A percentile compares a stretch with the other conserved stretches of the same genome.
Conservation (phyloP, 2,329 filamentous ascomycete species). For the Fusarium agapanthi region DNA sequence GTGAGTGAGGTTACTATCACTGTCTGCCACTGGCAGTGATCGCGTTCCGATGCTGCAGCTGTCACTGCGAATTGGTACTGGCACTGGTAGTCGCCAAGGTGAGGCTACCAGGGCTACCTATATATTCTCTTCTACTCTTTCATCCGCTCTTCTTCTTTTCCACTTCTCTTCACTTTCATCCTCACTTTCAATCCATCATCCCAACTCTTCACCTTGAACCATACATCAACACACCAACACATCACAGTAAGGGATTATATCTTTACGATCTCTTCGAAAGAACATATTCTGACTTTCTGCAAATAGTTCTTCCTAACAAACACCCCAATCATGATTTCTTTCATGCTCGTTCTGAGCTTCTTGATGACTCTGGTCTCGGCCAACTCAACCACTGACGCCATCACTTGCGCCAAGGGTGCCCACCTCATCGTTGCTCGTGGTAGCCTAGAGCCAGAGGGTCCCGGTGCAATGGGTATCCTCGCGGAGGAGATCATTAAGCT, state of each 20-base stretch:
- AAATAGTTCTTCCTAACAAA: neutral
- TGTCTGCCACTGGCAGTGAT: neutral
- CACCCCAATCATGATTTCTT: conserved; percentile 5
- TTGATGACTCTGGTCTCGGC: conserved; percentile 4
- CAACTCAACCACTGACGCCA: neutral
- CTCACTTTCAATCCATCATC: neutral
- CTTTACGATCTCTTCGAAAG: neutral
- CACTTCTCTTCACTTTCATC: neutral
- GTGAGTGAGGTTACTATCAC: neutral
- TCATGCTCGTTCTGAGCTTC: conserved; percentile 1
- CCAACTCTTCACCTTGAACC: neutral
- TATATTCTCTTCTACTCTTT: neutral
- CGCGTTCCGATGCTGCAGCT: neutral
- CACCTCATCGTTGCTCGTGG: conserved; percentile 35
- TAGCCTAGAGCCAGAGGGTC: conserved; percentile 30
- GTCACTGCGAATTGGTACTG: neutral
- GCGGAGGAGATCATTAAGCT: conserved; percentile 4
- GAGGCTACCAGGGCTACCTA: too few relatives aligned
- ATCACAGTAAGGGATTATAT: neutral
- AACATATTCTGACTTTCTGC: neutral
- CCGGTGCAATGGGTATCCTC: conserved; percentile 27
- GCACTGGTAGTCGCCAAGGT: neutral
- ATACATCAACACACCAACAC: neutral
- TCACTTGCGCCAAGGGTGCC: conserved; percentile 20
- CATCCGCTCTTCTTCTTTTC: neutral